Percentiles rank a stretch among this genome's conserved stretches.
Conservation (phyloP, 352 stramenopile genomes). For the Globisporangium heterothallicum region DNA sequence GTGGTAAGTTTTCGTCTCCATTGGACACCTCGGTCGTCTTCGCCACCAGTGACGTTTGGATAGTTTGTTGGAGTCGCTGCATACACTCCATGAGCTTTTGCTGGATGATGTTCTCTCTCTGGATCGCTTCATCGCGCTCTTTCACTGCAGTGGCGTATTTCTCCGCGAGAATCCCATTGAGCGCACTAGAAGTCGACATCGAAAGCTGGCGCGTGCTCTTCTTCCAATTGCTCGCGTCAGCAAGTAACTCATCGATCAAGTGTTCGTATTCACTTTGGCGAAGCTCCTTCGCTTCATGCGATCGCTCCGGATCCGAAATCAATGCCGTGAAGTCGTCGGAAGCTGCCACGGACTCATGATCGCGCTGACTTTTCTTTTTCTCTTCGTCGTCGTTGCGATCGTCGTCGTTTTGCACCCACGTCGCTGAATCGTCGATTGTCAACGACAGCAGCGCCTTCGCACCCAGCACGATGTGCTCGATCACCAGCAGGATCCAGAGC, state of each 20-base stretch:
- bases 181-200: slow-evolving; percentile 7
- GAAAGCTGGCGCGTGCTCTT: slow-evolving; percentile 3
- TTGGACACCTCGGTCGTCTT: background rate
- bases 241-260: slow-evolving; percentile 15
- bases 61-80: slow-evolving; percentile 12
- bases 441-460: slow-evolving; percentile 63
- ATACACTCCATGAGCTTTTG: slow-evolving; percentile 24
- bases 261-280: background rate
- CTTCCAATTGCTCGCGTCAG: slow-evolving; percentile 10
- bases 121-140: slow-evolving; percentile 38
- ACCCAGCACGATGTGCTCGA: slow-evolving; percentile 63
- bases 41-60: background rate
- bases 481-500: slow-evolving; percentile 51
- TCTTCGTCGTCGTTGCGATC: slow-evolving; percentile 44
- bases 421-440: slow-evolving; percentile 58
- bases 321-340: background rate
- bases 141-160: slow-evolving; percentile 33
- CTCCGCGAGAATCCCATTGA: slow-evolving; percentile 35
- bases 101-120: slow-evolving; percentile 23
- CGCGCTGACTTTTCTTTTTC: slow-evolving; percentile 11
- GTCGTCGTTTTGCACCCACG: slow-evolving; percentile 72
- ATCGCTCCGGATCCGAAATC: background rate
- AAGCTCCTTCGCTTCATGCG: background rate
- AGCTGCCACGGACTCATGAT: slow-evolving; percentile 4
- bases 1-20: slow-evolving; percentile 5